A percentile compares a stretch with the other conserved stretches of the same genome.
Evolutionary conservation across 1,284 basidiomycete species (phyloP).

Genomic region (Singerocomus inundabilis): DNA sequence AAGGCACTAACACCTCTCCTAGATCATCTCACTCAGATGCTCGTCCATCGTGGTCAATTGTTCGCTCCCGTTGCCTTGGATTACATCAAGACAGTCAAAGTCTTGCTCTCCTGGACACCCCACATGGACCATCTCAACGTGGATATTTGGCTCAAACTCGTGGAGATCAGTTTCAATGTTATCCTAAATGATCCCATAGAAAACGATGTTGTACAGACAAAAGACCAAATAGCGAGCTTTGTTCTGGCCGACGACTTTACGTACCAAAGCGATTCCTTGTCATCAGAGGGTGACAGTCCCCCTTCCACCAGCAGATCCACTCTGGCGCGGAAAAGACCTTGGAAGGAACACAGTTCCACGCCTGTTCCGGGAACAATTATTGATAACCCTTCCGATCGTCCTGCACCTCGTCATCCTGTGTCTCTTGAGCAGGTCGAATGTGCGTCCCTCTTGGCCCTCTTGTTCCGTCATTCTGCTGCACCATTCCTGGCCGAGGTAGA

Average conservation of each 20-base stretch:
- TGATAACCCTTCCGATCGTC: constrained; percentile 15
- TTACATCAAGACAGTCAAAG: constrained; percentile 77
- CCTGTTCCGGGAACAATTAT: constrained; percentile 18
- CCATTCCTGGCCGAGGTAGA: constrained; percentile 47
- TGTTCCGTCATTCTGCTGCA: constrained; percentile 59
- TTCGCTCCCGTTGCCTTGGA: constrained; percentile 70
- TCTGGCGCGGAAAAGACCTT: constrained; percentile 31
- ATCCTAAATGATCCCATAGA: constrained; percentile 65
- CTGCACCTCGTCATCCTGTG: constrained; percentile 34
- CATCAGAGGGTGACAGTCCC: constrained; percentile 32
- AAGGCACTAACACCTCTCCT: constrained; percentile 57
- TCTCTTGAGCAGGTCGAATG: constrained; percentile 70
- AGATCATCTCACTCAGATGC: constrained; percentile 63
- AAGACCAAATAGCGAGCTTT: constrained; percentile 19
- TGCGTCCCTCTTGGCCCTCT: constrained; percentile 61
- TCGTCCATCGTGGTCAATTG: constrained; percentile 57
- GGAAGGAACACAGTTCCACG: constrained; percentile 22
- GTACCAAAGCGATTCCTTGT: constrained; percentile 30
- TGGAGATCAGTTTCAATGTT: constrained; percentile 74
- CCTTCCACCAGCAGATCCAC: constrained; percentile 21
- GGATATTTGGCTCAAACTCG: constrained; percentile 65
- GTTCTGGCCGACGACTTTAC: constrained; percentile 26
- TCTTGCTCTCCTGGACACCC: constrained; percentile 60
- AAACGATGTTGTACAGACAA: constrained; percentile 37
- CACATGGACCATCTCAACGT: constrained; percentile 78